Conservation (phyloP, 129 eudicot genomes). For the Arctium lappa region DNA sequence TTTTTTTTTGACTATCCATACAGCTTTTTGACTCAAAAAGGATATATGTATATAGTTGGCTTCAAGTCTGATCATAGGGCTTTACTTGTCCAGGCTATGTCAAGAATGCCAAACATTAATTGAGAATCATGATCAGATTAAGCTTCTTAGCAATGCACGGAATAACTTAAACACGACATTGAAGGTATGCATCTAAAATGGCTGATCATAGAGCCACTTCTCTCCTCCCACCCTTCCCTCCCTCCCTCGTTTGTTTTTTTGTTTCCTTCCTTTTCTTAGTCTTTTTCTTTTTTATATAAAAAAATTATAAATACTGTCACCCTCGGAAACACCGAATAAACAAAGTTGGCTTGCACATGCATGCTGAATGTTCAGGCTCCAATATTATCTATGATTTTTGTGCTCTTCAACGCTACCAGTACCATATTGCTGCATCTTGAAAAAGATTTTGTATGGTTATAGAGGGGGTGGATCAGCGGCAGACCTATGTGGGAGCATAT, state of each 20-base stretch:
- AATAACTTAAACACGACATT: constrained; percentile 93
- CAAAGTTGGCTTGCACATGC: background rate
- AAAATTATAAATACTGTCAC: background rate
- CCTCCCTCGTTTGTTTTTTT: background rate
- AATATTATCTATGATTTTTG: background rate
- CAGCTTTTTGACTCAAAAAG: background rate
- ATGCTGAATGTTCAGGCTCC: background rate
- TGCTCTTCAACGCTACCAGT: background rate
- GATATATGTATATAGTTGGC: background rate
- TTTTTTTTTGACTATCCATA: background rate
- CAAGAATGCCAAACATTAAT: constrained; percentile 95
- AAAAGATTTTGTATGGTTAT: background rate
- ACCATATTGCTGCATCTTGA: background rate
- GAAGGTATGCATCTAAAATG: constrained; percentile 47
- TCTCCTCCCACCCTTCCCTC: background rate
- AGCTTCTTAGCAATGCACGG: constrained; percentile 93
- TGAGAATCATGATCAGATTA: constrained; percentile 96
- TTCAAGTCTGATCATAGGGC: constrained; percentile 23
- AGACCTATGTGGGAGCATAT: too few relatives aligned
- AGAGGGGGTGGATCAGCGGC: background rate
- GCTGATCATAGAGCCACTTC: constrained; percentile 10
- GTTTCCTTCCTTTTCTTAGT: background rate
- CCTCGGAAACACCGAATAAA: background rate
- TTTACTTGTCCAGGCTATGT: constrained; percentile 63
- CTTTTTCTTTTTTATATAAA: background rate